Percentiles rank a stretch among this genome's conserved stretches.
Evolutionary conservation across 2,329 filamentous ascomycete genomes (phyloP).

Genomic region (Trichophyton verrucosum): DNA sequence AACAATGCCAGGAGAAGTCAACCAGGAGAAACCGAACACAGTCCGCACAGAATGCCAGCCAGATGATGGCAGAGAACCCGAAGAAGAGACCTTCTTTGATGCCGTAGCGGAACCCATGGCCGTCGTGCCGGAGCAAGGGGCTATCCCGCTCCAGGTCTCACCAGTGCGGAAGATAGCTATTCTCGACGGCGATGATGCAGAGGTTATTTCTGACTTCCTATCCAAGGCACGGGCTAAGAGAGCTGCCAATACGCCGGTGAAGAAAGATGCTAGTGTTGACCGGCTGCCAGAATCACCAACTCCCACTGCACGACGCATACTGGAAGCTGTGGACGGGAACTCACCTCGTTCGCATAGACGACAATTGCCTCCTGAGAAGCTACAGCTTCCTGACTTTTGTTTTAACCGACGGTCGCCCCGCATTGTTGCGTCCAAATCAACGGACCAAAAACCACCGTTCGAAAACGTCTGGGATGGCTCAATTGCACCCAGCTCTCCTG

Average conservation of each 20-base stretch:
- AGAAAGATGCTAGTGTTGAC: background rate
- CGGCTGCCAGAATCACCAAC: background rate
- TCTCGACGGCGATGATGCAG: slow-evolving; percentile 29
- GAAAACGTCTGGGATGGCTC: background rate
- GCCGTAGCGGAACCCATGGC: background rate
- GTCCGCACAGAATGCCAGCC: background rate
- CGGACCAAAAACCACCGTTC: background rate
- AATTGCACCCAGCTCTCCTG: background rate
- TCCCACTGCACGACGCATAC: slow-evolving; percentile 18
- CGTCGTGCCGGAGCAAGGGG: background rate
- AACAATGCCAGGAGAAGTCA: background rate
- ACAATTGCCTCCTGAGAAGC: background rate
- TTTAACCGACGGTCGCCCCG: background rate
- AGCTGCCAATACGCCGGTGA: background rate
- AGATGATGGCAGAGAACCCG: background rate
- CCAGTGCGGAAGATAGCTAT: slow-evolving; percentile 17
- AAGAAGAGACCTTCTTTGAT: background rate
- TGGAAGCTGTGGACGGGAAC: slow-evolving; percentile 29
- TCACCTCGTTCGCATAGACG: slow-evolving; percentile 24
- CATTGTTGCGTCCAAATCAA: background rate
- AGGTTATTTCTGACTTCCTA: slow-evolving; percentile 29
- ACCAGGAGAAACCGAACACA: background rate
- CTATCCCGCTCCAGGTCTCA: background rate
- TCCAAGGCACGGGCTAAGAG: slow-evolving; percentile 32
- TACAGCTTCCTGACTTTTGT: background rate